These are phyloP conservation scores for cucumber (Cucumis sativus) DNA, from an alignment of 306 rosid genomes.

Conservation along the genomic window Cucumber_9930_V3 NC_026661.2:20307001-20307500, in stretches of 20 bases:
- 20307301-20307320: background rate
- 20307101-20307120: background rate
- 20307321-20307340: background rate
- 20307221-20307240: background rate
- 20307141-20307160: background rate
- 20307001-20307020: background rate
- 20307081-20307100: too few species aligned
- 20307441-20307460: too few species aligned
- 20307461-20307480: too few species aligned
- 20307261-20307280: background rate
- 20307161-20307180: too few species aligned
- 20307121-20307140: background rate
- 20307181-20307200: background rate
- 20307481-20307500: background rate
- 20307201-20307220: background rate
- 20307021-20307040: background rate
- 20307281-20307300: background rate
- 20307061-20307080: too few species aligned
- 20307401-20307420: background rate
- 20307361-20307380: background rate
- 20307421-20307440: too few species aligned
- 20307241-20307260: background rate
- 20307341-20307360: background rate
- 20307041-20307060: background rate
- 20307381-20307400: background rate